Evolutionary conservation across 1,284 basidiomycete species (phyloP).

Genomic region (Ganoderma boninense): DNA sequence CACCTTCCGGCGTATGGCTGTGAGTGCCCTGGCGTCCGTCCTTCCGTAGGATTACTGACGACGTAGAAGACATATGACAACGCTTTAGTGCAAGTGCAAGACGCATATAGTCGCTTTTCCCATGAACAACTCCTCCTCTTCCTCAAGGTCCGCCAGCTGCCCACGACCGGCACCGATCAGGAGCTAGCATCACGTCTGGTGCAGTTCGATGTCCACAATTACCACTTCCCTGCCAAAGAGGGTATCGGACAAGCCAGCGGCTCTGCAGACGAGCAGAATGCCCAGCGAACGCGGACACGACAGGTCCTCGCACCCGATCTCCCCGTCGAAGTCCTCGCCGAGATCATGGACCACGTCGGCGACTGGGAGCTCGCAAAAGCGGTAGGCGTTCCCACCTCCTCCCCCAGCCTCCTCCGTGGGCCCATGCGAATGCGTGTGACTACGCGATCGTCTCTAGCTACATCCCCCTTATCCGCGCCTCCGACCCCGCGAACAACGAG

Average conservation of each 20-base stretch:
- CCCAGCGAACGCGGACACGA: conserved; percentile 35
- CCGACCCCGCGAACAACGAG: conserved; percentile 58
- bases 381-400: conserved; percentile 76
- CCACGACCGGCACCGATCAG: conserved; percentile 62
- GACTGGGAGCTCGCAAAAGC: conserved; percentile 85
- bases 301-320: conserved; percentile 58
- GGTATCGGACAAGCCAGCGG: conserved; percentile 32
- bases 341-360: conserved; percentile 78
- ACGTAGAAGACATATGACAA: conserved; percentile 33
- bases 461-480: conserved; percentile 63
- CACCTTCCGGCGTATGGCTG: conserved; percentile 30
- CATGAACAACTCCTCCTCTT: conserved; percentile 77
- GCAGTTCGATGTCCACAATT: conserved; percentile 75
- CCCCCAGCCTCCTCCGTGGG: conserved; percentile 73
- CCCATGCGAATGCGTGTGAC: conserved; percentile 70
- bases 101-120: conserved; percentile 74
- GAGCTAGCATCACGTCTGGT: conserved; percentile 75
- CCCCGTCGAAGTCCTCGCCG: conserved; percentile 77
- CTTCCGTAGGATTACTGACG: conserved; percentile 20
- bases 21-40: conserved; percentile 12
- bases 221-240: conserved; percentile 58
- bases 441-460: conserved; percentile 72
- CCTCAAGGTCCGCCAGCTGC: conserved; percentile 72
- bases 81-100: conserved; percentile 56
- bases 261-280: conserved; percentile 19